A percentile compares a stretch with the other conserved stretches of the same genome.
These are phyloP conservation scores for Ormosia emarginata DNA, from an alignment of 306 rosid genomes.

Conservation along the genomic window DNA sequence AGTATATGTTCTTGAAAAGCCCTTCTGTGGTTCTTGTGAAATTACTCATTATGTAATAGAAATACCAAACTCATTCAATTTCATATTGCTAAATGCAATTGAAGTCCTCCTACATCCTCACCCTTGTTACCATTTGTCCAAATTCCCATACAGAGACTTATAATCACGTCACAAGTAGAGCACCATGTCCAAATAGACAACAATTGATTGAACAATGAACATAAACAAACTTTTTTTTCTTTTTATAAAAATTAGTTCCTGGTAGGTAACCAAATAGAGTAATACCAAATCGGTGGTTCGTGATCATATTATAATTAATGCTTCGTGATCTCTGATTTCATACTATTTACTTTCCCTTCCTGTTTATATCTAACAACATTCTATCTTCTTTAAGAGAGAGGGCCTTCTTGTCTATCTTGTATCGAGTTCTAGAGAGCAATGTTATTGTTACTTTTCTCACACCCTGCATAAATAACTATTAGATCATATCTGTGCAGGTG, in stretches of 20 bases:
- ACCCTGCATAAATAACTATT: not conserved
- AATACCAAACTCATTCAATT: not conserved
- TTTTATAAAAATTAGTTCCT: too few species aligned
- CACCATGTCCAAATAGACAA: not conserved
- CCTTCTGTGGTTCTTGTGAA: conserved; percentile 1
- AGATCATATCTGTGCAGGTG: not conserved
- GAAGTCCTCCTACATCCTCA: not conserved
- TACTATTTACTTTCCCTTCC: not conserved
- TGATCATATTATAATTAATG: not conserved
- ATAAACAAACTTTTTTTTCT: not conserved
- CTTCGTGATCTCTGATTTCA: not conserved
- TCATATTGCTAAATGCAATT: not conserved
- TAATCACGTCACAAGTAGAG: too few species aligned
- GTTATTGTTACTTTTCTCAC: not conserved
- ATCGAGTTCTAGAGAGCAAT: not conserved
- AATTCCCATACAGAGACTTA: too few species aligned
- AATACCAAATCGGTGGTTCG: not conserved
- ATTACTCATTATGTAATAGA: not conserved
- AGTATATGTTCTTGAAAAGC: conserved; percentile 20
- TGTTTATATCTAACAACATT: not conserved
- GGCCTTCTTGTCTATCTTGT: not conserved
- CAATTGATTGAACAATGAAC: not conserved
- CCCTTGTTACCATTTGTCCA: not conserved
- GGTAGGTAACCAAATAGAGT: not conserved
- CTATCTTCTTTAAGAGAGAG: not conserved